Evolutionary conservation across 352 stramenopile genomes (phyloP).

Genomic region (Saprolegnia parasitica): DNA sequence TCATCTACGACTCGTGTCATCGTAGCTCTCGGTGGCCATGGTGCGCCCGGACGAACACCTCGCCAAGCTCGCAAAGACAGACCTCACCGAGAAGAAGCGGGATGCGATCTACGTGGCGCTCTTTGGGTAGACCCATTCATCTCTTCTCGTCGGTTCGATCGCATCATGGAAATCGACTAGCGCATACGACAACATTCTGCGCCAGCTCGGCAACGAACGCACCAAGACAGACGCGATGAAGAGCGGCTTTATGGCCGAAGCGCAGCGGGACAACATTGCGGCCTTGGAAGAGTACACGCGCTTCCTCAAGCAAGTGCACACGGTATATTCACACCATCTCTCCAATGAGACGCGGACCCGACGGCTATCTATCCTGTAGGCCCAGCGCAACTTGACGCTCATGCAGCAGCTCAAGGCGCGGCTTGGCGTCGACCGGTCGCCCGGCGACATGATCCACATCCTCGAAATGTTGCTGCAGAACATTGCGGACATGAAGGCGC

Average conservation of each 20-base stretch:
- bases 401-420: conserved; percentile 59
- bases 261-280: conserved; percentile 20
- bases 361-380: conserved; percentile 33
- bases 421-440: conserved; percentile 40
- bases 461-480: conserved; percentile 79
- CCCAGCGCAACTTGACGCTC: conserved; percentile 55
- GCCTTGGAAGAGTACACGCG: conserved; percentile 68
- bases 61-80: conserved; percentile 49
- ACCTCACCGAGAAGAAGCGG: conserved; percentile 57
- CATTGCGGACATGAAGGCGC: conserved; percentile 67
- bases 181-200: conserved; percentile 62
- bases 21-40: conserved; percentile 39
- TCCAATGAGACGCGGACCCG: too few relatives aligned
- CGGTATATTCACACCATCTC: conserved; percentile 1
- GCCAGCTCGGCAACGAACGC: conserved; percentile 60
- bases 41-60: conserved; percentile 69
- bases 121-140: conserved; percentile 30
- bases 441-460: conserved; percentile 69
- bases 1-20: neutral
- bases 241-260: conserved; percentile 25
- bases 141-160: neutral
- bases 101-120: conserved; percentile 65
- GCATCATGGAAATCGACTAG: conserved; percentile 23
- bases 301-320: conserved; percentile 63
- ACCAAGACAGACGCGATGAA: conserved; percentile 34